Evolutionary conservation across 106 monocot genomes (phyloP), one percentile per base, ranked within the genome.

Genomic region (Dioscorea dumetorum): DNA sequence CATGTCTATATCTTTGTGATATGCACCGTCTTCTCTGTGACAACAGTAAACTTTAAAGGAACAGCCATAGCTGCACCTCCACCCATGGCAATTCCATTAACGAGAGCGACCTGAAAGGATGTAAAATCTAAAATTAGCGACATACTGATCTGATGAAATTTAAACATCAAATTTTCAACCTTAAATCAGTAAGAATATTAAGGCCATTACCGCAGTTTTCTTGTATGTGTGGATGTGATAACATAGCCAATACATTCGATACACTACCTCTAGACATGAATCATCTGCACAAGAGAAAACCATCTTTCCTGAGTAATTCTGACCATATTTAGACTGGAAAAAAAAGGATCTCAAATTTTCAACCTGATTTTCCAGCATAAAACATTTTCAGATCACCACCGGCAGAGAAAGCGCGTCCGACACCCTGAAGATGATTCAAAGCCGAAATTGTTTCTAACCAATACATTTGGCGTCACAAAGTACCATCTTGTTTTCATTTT

Each of bases 241-340:
- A 58, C 95, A 95, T 41, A 95, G 69, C 95, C 95, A 95, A 57
- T 95, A 95, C 91, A 95, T 95, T 76, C 91, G 81, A 62, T 95
- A 95, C 0, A 88, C 95, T 72, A 88, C 95, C 63, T 95, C 91
- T 12, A 91, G 86, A 60, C 81, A 85, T 12, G 78, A 80, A 80
- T 91, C 95, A 65, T 81, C 83, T 82, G 69, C 58, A 6, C 15
- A 76, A 71, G 6, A 51, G 4, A 57, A 63, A 19, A 41, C 6
- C 41, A 41, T 41, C 41, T 3, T 41, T 41, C 41, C 1, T 6
- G 5, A 41, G 41, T 41, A 5, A 41, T 5, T 3, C 6, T 10
- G 10, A 41, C 41, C 6, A 5, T 5, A 3, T 41, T 41, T 41
- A 41, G 41, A 41, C 10, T 8, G 5, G 0, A 41, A 8, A 41